These are phyloP conservation scores for Volvariella surrecta DNA, from an alignment of 1,284 basidiomycete species.

Conservation along the genomic window DNA sequence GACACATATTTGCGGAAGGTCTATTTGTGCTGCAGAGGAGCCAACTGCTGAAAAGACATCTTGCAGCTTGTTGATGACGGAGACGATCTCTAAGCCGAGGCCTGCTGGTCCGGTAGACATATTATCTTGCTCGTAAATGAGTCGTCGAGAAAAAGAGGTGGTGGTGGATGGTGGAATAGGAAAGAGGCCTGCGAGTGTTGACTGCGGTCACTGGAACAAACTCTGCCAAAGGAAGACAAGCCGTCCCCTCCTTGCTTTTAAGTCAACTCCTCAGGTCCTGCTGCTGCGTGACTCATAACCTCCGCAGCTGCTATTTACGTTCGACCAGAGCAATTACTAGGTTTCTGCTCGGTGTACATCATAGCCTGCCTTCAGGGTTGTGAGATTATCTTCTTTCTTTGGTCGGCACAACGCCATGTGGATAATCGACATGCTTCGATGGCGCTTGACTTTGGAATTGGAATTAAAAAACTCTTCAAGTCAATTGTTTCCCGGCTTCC, in stretches of 20 bases:
- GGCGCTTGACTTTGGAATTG: too few species aligned
- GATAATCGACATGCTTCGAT: too few species aligned
- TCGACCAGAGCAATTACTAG: too few species aligned
- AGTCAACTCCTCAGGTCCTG: not conserved
- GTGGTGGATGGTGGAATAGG: slow-evolving; percentile 11
- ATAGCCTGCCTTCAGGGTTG: not conserved
- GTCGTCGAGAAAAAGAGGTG: slow-evolving; percentile 14
- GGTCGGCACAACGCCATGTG: not conserved
- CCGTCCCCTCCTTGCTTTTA: not conserved
- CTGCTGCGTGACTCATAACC: not conserved
- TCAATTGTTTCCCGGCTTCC: too few species aligned
- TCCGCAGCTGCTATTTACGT: slow-evolving; percentile 1
- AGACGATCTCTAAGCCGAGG: slow-evolving; percentile 71
- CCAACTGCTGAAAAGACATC: slow-evolving; percentile 82
- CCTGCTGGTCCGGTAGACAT: slow-evolving; percentile 53
- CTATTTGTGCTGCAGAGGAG: slow-evolving; percentile 64
- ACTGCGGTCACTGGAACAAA: slow-evolving; percentile 2
- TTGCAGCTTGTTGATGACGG: slow-evolving; percentile 76
- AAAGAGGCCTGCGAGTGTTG: slow-evolving; percentile 3
- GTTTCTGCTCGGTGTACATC: too few species aligned
- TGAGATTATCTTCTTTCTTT: not conserved
- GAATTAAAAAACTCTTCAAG: too few species aligned
- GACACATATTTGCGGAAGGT: slow-evolving; percentile 83
- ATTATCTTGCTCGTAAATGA: slow-evolving; percentile 13
- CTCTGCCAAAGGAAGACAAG: slow-evolving; percentile 3